phyloP scores from a whole-genome alignment of 257 asterid species.

The Echites panduratus region DNA sequence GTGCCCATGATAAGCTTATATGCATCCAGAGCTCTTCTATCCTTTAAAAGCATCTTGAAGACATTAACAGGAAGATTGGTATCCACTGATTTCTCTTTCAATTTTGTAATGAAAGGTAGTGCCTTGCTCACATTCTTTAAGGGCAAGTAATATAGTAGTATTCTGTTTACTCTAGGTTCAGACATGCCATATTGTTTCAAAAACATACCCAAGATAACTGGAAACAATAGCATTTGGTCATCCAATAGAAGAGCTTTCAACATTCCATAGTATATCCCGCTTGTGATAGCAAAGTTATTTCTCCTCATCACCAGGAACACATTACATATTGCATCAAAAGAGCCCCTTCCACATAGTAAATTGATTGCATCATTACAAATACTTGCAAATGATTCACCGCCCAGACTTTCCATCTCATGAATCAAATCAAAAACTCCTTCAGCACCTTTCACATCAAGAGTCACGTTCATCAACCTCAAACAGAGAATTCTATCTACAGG shows the following conservation, averaged over 20 bases:
- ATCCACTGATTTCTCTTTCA: conserved; percentile 27
- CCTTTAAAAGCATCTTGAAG: conserved; percentile 37
- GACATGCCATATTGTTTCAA: conserved; percentile 50
- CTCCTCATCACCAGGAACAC: conserved; percentile 39
- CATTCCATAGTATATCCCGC: conserved; percentile 41
- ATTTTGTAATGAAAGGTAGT: conserved; percentile 34
- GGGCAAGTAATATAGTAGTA: conserved; percentile 43
- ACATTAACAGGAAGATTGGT: conserved; percentile 36
- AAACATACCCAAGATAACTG: conserved; percentile 43
- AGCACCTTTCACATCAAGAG: conserved; percentile 33
- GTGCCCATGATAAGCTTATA: conserved; percentile 56
- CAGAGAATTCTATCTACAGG: conserved; percentile 36
- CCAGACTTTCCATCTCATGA: conserved; percentile 36
- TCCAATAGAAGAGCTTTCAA: conserved; percentile 44
- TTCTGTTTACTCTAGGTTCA: conserved; percentile 36
- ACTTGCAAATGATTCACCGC: conserved; percentile 25
- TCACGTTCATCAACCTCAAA: conserved; percentile 39
- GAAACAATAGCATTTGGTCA: conserved; percentile 39
- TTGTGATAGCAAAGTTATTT: conserved; percentile 26
- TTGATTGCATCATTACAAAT: conserved; percentile 37
- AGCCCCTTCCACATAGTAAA: conserved; percentile 49
- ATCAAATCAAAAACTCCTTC: conserved; percentile 43
- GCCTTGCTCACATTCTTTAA: conserved; percentile 46
- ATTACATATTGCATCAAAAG: conserved; percentile 38
- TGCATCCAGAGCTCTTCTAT: conserved; percentile 54